Conservation (phyloP, 2,329 filamentous ascomycete genomes). For the Sporothrix sp. region DNA sequence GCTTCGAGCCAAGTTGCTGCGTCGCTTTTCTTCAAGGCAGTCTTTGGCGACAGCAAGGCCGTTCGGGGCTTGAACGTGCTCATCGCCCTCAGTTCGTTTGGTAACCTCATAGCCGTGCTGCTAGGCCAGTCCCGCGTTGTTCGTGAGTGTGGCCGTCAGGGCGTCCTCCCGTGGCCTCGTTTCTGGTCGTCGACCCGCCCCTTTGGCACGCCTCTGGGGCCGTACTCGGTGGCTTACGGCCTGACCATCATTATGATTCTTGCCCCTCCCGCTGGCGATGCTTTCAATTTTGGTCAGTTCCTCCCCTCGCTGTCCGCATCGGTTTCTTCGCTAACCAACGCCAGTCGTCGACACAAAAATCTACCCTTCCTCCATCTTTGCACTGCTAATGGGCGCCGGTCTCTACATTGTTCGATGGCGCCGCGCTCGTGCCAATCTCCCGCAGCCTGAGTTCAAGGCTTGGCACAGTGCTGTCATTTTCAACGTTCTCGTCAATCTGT, state of each 20-base stretch:
- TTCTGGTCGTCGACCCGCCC: constrained; percentile 54
- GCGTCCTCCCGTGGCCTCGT: constrained; percentile 45
- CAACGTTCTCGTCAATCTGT: constrained; percentile 49
- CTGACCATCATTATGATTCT: constrained; percentile 51
- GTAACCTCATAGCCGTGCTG: constrained; percentile 45
- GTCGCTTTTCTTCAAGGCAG: constrained; percentile 46
- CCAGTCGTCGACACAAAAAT: constrained; percentile 46
- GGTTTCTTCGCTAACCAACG: neutral
- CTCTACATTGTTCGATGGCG: constrained; percentile 48
- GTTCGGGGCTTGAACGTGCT: constrained; percentile 46
- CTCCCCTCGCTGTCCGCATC: neutral
- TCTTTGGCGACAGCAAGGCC: constrained; percentile 42
- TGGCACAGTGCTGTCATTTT: constrained; percentile 52
- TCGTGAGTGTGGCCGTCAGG: constrained; percentile 52
- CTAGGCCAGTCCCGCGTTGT: constrained; percentile 48
- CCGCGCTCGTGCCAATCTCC: constrained; percentile 40
- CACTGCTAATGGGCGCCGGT: constrained; percentile 45
- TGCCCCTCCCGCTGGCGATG: constrained; percentile 51
- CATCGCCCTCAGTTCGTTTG: constrained; percentile 47
- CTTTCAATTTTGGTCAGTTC: constrained; percentile 47
- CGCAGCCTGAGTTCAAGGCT: constrained; percentile 42
- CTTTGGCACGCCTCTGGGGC: constrained; percentile 52
- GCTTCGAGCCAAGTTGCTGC: constrained; percentile 43
- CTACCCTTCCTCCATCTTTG: constrained; percentile 51
- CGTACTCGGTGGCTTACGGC: constrained; percentile 46